Evolutionary conservation across 305 asterid genomes (phyloP).

Genomic region (Solanum chacoense): DNA sequence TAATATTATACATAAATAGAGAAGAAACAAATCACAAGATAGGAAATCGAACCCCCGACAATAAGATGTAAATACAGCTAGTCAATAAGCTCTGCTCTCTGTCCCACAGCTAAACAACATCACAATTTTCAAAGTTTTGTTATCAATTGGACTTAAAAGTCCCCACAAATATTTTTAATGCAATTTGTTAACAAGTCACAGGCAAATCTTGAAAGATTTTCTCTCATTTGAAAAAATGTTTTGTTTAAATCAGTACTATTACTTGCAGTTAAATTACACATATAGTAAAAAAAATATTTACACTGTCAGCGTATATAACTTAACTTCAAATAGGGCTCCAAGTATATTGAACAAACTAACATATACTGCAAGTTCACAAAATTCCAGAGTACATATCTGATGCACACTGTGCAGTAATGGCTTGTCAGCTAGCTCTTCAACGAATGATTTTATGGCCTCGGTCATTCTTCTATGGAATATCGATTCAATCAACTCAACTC

Average conservation of each 20-base stretch:
- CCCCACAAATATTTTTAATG: background rate
- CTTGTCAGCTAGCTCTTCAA: background rate
- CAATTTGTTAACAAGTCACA: background rate
- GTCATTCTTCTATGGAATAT: background rate
- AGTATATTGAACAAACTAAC: background rate
- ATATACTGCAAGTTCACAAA: background rate
- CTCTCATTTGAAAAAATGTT: background rate
- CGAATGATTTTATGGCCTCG: background rate
- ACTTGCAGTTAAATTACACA: background rate
- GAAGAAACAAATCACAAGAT: background rate
- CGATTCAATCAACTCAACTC: background rate
- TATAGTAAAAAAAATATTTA: background rate
- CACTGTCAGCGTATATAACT: fast-evolving
- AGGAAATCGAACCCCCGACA: background rate
- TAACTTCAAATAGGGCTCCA: background rate
- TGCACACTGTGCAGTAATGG: background rate
- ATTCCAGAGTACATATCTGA: background rate
- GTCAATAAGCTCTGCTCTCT: background rate
- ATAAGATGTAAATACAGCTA: no score
- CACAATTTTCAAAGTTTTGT: background rate
- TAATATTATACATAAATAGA: background rate
- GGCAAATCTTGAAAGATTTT: background rate
- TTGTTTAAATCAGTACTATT: background rate
- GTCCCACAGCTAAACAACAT: background rate
- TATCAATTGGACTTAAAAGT: background rate